Conservation (phyloP, 2,329 filamentous ascomycete species). For the Metarhizium brunneum region DNA sequence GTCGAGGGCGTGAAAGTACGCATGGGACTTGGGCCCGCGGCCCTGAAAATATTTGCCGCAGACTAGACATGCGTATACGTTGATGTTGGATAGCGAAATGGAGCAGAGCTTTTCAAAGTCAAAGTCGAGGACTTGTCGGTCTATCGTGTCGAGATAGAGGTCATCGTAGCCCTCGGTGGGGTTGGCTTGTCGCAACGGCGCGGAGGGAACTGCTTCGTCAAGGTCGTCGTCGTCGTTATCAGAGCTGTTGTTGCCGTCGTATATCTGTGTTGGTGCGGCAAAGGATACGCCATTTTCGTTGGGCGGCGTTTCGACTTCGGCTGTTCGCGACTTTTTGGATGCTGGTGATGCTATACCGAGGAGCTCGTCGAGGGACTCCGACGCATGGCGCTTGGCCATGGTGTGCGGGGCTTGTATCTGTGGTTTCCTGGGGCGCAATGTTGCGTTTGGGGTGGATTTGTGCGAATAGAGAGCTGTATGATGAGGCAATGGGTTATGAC, state of each 20-base stretch:
- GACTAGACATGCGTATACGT: constrained; percentile 94
- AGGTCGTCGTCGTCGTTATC: constrained; percentile 25
- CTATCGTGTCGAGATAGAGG: constrained; percentile 94
- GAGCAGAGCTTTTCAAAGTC: constrained; percentile 99
- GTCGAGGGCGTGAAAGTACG: constrained; percentile 95
- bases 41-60: constrained; percentile 98
- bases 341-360: constrained; percentile 45
- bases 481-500: background rate
- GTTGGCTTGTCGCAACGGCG: constrained; percentile 60
- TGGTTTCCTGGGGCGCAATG: no score
- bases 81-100: constrained; percentile 92
- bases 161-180: constrained; percentile 87
- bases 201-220: constrained; percentile 26
- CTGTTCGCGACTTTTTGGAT: constrained; percentile 48
- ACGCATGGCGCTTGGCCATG: constrained; percentile 49
- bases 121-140: constrained; percentile 87
- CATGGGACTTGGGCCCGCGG: constrained; percentile 84
- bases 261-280: constrained; percentile 13
- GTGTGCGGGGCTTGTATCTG: background rate
- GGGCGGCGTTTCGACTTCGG: constrained; percentile 32
- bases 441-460: background rate
- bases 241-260: constrained; percentile 22
- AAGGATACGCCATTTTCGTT: constrained; percentile 22
- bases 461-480: background rate
- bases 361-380: constrained; percentile 50